These are phyloP conservation scores for Eucalyptus urophylla DNA, from an alignment of 345 rosid genomes.

Conservation along the genomic window DNA sequence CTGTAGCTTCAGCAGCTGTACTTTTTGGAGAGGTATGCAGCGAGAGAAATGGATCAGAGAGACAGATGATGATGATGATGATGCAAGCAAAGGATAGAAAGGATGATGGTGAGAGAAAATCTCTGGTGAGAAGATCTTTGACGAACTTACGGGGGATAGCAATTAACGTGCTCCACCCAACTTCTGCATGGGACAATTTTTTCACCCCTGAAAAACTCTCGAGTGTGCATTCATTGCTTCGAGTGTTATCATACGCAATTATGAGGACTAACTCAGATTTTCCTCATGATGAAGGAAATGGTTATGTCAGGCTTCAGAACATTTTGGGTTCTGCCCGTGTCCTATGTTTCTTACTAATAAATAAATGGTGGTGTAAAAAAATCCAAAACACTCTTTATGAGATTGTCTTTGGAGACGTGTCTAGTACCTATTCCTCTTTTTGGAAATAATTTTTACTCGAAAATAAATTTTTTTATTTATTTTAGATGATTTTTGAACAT, in stretches of 20 bases:
- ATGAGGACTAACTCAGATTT: background rate
- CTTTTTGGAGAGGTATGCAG: background rate
- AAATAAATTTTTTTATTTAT: background rate
- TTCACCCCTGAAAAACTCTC: background rate
- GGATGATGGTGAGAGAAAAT: conserved; percentile 16
- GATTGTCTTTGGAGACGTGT: background rate
- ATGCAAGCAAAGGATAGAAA: conserved; percentile 16
- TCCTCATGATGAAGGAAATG: background rate
- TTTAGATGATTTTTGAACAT: rapidly evolving
- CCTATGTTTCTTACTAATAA: background rate
- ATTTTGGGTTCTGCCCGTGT: background rate
- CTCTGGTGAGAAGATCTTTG: conserved; percentile 15
- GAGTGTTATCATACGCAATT: background rate
- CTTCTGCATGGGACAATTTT: background rate
- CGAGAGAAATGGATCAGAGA: conserved; percentile 1
- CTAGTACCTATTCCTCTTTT: no score
- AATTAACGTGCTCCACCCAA: background rate
- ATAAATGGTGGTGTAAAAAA: background rate
- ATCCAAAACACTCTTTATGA: background rate
- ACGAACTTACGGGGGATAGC: conserved; percentile 5
- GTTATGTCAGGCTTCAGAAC: background rate
- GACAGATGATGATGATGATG: background rate
- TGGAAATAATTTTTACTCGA: rapidly evolving
- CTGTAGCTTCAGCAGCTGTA: conserved; percentile 10
- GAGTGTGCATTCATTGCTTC: background rate